phyloP scores from a whole-genome alignment of 73 alveolate genomes.

The Tetrahymena thermophila region DNA sequence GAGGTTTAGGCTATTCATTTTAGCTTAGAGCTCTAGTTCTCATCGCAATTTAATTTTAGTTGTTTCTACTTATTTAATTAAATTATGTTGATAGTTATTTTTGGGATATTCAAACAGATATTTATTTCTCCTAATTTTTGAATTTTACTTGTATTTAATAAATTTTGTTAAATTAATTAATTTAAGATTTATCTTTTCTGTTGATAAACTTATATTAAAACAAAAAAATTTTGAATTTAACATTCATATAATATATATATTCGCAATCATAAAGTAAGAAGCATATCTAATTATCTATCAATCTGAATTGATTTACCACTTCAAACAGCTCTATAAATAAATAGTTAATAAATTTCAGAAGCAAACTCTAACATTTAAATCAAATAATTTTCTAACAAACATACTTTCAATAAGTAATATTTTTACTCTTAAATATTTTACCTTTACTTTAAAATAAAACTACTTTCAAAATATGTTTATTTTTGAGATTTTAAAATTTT shows the following conservation, averaged over 20 bases:
- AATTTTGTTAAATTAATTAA: background rate
- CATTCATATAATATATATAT: background rate
- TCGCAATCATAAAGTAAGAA: too few relatives aligned
- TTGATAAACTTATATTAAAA: background rate
- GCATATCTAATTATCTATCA: too few relatives aligned
- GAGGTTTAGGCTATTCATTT: background rate
- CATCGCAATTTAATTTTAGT: background rate
- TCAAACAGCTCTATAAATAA: background rate
- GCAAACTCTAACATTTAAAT: background rate
- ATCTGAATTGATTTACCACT: background rate
- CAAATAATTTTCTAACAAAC: background rate
- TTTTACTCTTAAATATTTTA: too few relatives aligned
- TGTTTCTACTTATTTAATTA: background rate
- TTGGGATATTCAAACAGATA: background rate
- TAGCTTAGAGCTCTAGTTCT: background rate
- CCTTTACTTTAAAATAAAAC: too few relatives aligned
- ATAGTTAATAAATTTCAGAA: too few relatives aligned
- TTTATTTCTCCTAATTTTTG: background rate
- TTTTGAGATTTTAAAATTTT: too few relatives aligned
- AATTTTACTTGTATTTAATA: background rate
- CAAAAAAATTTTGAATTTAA: background rate
- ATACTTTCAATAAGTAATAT: too few relatives aligned
- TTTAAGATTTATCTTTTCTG: background rate
- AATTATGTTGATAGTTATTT: background rate
- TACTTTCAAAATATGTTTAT: too few relatives aligned